Base-by-base conservation (phyloP, 164 flowering plant species). In the Kingdonia uniflora region DNA sequence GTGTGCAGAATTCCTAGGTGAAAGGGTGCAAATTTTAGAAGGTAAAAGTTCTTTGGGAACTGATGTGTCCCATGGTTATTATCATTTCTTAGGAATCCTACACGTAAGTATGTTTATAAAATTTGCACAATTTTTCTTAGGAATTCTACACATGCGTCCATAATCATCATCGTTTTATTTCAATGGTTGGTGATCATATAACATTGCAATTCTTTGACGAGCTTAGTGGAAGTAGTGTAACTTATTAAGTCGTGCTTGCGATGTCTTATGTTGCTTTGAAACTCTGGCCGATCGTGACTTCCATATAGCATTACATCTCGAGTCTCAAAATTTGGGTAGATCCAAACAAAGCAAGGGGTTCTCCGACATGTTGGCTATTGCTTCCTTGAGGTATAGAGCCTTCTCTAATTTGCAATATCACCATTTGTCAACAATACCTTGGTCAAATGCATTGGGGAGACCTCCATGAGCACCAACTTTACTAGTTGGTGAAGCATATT, bases 401-500 rank as follows among this genome's bases (percentile, higher is more conserved):
- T 54, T 56, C 26, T 81, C 66, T 29, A 91, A 49, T 12, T 22
- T 11, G 29, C 3, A 12, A 17, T 12, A 12, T 0, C 59, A 26
- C 0, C 64, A 72, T 54, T 76, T 79, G 48, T 74, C 73, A 59
- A 29, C 20, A 0, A 39, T 75, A 90, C 96, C 84, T n/a, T n/a
- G n/a, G n/a, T 85, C 88, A 65, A 87, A 91, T 37, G 77, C 76
- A 6, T 2, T 14, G 0, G 96, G 88, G 23, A 54, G 5, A 11
- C 56, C 64, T 1, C 96, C 95, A 15, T 85, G 67, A 0, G 56
- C 65, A 17, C 72, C 68, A 11, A 84, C 88, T 16, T 82, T 76
- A 62, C 87, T 96, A 0, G 95, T 82, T 6, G 98, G 98, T 6
- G 80, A 62, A 0, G 98, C 90, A 56, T 59, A 92, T 17, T 66